A percentile compares a stretch with the other conserved stretches of the same genome.
These are phyloP conservation scores for Colletotrichum phormii DNA, from an alignment of 2,329 filamentous ascomycete species.

Conservation along the genomic window DNA sequence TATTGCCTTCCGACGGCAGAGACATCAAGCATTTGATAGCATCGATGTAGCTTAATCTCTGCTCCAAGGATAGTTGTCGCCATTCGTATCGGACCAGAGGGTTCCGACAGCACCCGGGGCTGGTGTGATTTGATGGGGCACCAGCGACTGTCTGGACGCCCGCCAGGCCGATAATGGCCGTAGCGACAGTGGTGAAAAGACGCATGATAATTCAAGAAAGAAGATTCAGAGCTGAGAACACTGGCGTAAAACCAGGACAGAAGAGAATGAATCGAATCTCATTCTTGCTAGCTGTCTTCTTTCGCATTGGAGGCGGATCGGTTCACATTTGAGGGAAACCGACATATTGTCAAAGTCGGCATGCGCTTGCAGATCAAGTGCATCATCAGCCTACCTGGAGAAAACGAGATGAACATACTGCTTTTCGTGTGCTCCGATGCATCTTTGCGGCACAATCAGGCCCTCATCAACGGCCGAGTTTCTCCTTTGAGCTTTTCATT, in stretches of 20 bases:
- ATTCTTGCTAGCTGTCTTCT: background rate
- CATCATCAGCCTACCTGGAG: background rate
- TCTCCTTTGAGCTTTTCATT: background rate
- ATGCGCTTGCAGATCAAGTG: too few species aligned
- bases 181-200: background rate
- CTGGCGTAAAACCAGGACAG: background rate
- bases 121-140: background rate
- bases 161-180: background rate
- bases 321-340: background rate
- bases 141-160: background rate
- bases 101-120: background rate
- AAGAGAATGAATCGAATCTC: background rate
- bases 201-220: background rate
- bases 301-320: background rate
- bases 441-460: background rate
- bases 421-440: background rate
- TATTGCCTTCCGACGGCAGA: constrained; percentile 3
- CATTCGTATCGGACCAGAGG: background rate
- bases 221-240: background rate
- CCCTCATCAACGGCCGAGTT: background rate
- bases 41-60: constrained; percentile 23
- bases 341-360: background rate
- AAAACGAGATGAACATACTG: background rate
- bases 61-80: constrained; percentile 11
- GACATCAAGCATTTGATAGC: constrained; percentile 31